phyloP scores from a whole-genome alignment of 1,284 basidiomycete genomes.

The Cryptococcus sp. region DNA sequence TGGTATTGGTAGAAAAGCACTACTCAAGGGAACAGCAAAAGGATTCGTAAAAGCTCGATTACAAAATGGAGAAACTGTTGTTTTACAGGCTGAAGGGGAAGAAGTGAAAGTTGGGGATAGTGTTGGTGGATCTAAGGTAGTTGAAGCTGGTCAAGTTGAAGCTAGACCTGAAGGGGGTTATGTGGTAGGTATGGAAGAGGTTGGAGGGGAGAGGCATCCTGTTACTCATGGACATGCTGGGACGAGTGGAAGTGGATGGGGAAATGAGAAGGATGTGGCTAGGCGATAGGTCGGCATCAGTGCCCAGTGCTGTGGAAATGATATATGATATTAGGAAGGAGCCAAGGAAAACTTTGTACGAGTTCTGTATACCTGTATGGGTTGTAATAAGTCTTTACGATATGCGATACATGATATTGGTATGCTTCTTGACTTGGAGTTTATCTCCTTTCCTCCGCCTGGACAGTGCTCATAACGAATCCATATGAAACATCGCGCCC shows the following conservation, averaged over 20 bases:
- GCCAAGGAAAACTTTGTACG: too few species aligned
- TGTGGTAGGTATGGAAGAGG: conserved; percentile 17
- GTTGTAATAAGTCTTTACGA: too few species aligned
- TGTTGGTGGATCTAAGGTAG: conserved; percentile 53
- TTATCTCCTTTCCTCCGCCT: background rate
- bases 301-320: too few species aligned
- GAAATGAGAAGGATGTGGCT: background rate
- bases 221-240: background rate
- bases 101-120: conserved; percentile 7
- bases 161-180: conserved; percentile 5
- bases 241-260: background rate
- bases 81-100: conserved; percentile 29
- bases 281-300: too few species aligned
- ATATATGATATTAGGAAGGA: too few species aligned
- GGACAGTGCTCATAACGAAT: conserved; percentile 4
- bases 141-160: conserved; percentile 56
- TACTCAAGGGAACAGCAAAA: conserved; percentile 55
- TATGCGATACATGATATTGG: too few species aligned
- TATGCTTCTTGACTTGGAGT: too few species aligned
- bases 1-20: conserved; percentile 64
- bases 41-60: conserved; percentile 44
- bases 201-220: background rate
- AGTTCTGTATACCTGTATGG: too few species aligned
- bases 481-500: conserved; percentile 17
- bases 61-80: conserved; percentile 34